Conservation (phyloP, 352 stramenopile species). For the Phytophthora constricta region DNA sequence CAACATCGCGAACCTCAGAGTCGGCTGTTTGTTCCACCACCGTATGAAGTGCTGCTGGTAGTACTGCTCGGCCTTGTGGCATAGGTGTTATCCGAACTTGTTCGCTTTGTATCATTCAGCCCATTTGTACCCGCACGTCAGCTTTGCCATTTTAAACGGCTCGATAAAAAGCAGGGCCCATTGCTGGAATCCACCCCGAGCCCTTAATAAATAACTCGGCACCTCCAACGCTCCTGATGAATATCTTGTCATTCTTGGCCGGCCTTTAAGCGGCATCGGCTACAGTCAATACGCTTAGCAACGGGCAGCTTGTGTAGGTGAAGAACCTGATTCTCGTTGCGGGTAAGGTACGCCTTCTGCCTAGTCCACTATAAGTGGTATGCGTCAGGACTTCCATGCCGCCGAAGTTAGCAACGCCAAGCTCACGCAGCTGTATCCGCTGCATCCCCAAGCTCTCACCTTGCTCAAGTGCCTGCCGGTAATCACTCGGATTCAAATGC, state of each 20-base stretch:
- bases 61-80: constrained; percentile 1
- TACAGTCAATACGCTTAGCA: background rate
- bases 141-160: background rate
- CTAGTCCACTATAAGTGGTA: background rate
- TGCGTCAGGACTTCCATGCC: background rate
- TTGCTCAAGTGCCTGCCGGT: background rate
- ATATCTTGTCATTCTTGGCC: background rate
- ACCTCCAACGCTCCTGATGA: background rate
- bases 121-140: background rate
- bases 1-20: constrained; percentile 4
- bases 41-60: constrained; percentile 4
- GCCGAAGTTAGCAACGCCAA: background rate
- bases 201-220: background rate
- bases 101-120: background rate
- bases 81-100: constrained; percentile 11
- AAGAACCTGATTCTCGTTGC: background rate
- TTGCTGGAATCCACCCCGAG: background rate
- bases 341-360: background rate
- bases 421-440: background rate
- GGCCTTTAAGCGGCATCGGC: background rate
- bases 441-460: background rate
- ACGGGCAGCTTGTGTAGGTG: background rate
- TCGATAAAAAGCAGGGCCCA: background rate
- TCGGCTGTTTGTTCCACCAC: constrained; percentile 7
- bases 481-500: background rate